Base-by-base conservation (phyloP, 768 basidiomycete genomes). In the Trametes cubensis region DNA sequence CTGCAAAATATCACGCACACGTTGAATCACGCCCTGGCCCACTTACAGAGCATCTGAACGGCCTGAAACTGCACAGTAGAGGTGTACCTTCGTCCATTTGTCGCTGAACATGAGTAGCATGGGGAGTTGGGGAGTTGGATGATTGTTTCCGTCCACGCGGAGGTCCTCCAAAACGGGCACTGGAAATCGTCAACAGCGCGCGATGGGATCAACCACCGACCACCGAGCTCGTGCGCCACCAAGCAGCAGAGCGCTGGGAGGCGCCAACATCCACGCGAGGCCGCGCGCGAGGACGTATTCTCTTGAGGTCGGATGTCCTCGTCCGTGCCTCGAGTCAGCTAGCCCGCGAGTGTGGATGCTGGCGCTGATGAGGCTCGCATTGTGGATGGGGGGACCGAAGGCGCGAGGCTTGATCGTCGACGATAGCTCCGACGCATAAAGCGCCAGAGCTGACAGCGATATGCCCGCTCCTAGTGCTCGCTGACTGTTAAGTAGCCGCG, bases 211-310 rank as follows among this genome's bases (percentile, higher is more conserved):
- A 49, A 26, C 40, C 10, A 18, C 47, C 40, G 47, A 41, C 40
- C 47, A 20, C 39, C 39, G 21, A 58, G 47, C 7, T 23, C 20
- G 55, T 50, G 23, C 47, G 40, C 57, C 57, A 58, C 47, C 38
- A 39, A 39, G 23, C 56, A 30, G n/a, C 4, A 18, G 21, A 21
- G 18, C 26, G 13, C 26, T 25, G 15, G 14, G 17, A n/a, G 21
- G 18, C 49, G 30, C 49, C 49, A 51, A 34, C 34, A 10, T 34
- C 34, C 34, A 34, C 10, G 34, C 34, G 34, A 34, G 34, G 34
- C 34, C 10, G 6, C 34, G 49, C 26, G 49, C 34, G 28, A 14
- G 18, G 15, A 40, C n/a, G 21, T n/a, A 46, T 34, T 38, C 34
- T 49, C 38, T 39, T 39, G 20, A 28, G 18, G 15, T 23, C 48